Evolutionary conservation across 2,329 filamentous ascomycete genomes (phyloP), one percentile per base, ranked within the genome.

Genomic region (Fonsecaea multimorphosa): DNA sequence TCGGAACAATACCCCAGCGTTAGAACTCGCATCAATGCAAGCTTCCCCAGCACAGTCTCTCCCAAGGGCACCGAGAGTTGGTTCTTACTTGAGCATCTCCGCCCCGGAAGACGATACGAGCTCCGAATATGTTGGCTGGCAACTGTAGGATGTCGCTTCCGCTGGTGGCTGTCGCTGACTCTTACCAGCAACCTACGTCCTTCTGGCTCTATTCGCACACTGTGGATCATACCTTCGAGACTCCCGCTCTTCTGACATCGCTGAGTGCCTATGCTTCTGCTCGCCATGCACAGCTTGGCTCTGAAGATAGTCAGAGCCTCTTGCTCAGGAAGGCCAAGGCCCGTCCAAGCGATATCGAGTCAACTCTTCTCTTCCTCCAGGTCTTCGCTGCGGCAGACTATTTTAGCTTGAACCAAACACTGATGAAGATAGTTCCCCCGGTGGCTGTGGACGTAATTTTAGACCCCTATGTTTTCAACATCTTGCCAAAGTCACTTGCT

Each of bases 51-150:
- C 6, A 72, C 80, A 7, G 75, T 80, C 1, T 75, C 78, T 32
- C 83, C 83, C 9, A 76, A 81, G 12, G 92, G 91, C 7, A 79
- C 82, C 11, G 82, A 88, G 58, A 89, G 90, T 31, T 98, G 95
- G 95, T 86, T 93, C 71, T 80, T 94, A 7, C 85, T 99, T 5
- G 85, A 90, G 63, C 80, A 84, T 36, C 82, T 99, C 61, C 83
- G 79, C n/a, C 84, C 87, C 38, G 86, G 87, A 11, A 89, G 90
- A 74, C 86, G 93, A 70, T 97, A 98, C 82, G 95, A 99, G 81
- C 85, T 96, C 56, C 88, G 95, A 61, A 84, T 97, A 66, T 98
- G 94, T 80, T 99, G 94, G 93, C 85, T 92, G 66, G 95, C 95
- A 46, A 95, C 90, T 67, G 94, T 97, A 84, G 79, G 91, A 63